Base-by-base conservation (phyloP, 2,329 filamentous ascomycete genomes). In the Fusarium brevicatenulatum region DNA sequence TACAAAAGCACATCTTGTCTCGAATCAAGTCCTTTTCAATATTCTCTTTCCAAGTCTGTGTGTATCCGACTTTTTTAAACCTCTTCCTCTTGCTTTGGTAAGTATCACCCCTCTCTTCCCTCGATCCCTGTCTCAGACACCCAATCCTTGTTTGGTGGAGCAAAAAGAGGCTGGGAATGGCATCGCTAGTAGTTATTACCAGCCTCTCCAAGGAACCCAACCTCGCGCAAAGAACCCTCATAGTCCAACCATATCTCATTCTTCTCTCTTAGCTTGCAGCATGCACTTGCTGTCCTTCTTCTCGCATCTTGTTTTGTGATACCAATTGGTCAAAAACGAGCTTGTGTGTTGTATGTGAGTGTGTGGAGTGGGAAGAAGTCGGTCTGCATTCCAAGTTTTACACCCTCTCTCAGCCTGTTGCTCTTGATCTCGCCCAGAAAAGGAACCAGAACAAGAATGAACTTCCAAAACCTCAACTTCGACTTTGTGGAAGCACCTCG, bases 401-500 rank as follows among this genome's bases (percentile, higher is more conserved):
- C 68, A 46, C 50, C 65, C 52, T 68, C 63, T 43, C 18, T 37
- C 28, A 28, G 25, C 21, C 25, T 47, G 25, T 21, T 47, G 25
- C 44, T 30, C 47, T 50, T 50, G 47, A 23, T 57, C 52, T 52
- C 43, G 63, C 74, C 65, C 66, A 82, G 70, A 74, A 66, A 62
- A 60, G 43, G 36, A 53, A 43, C 57, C 43, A 65, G 42, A 57
- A 47, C 63, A 65, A 63, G 63, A 65, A 85, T 85, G 83, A 83
- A 81, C 75, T 80, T 79, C 72, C 81, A 81, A 76, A 80, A 79
- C 71, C 66, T 77, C 65, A 78, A 80, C 76, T 80, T 80, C 70
- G 78, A 83, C 68, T 75, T 80, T 78, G 78, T 81, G 74, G 81
- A 83, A 78, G 78, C 76, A 72, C 72, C 77, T 73, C 79, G 82